Evolutionary conservation across 2,329 filamentous ascomycete genomes (phyloP), one percentile per base, ranked within the genome.

Genomic region (Cladosporium sp.): DNA sequence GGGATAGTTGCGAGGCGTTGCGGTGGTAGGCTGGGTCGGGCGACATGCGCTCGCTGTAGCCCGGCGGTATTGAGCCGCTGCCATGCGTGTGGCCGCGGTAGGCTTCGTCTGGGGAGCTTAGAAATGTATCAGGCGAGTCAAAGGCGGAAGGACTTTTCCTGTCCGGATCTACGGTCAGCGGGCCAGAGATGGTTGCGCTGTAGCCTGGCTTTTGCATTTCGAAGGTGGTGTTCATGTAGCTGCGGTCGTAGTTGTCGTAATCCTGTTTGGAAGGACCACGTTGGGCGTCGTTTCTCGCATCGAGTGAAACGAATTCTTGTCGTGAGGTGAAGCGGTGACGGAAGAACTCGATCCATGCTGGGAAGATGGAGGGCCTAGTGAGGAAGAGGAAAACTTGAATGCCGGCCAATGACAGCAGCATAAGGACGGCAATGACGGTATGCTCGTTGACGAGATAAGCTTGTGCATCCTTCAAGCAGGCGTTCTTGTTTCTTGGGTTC

Each of bases 221-320:
- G 51, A 66, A 66, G 9, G 60, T 63, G 11, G 61, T 61, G 48
- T 54, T 58, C 44, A 61, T 59, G 44, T 63, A 58, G 6, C 62
- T 60, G 7, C 59, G 56, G 27, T 59, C 55, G 43, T 60, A 61
- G 17, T 29, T 41, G 38, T 47, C 36, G 15, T 59, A 43, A 17
- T 57, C 51, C n/a, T 54, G 53, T 22, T 60, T 54, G 8, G 62
- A 59, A 30, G 53, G 50, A n/a, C 53, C 47, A n/a, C 60, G 55
- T 44, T 58, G 57, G 36, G 54, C 50, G 12, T 57, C 51, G 38
- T 55, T 55, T 39, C 57, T 50, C 1, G 90, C 89, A 65, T 96
- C 92, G 40, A 87, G 84, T 34, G 89, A 95, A 56, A 96, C 87
- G 61, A 96, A 97, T 68, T 97, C 92, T 61, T 82, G 81, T 64